Evolutionary conservation across 768 basidiomycete genomes (phyloP), one percentile per base, ranked within the genome.

Genomic region (Lactarius sp.): DNA sequence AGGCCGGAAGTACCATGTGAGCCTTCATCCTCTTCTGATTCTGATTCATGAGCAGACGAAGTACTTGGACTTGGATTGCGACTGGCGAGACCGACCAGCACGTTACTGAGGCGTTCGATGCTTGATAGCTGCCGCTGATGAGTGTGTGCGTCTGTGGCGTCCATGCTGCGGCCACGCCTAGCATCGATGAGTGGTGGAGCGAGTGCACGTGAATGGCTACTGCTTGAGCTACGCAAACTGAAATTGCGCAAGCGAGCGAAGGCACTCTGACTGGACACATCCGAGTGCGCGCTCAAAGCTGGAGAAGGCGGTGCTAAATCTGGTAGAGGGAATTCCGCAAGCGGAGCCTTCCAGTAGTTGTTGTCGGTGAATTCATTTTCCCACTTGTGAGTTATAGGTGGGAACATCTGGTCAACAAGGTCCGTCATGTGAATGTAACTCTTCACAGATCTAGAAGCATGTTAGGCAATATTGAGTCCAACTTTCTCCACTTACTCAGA

Each of bases 361-460:
- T 97, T 94, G 74, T 98, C 96, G 1, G 95, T 97, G 73, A 83
- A 99, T 72, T 95, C 94, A 1, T 91, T 85, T 13, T 87, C 82
- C 83, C 87, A 88, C 72, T 92, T 92, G 56, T 88, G 85, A 72
- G 94, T 83, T 60, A 98, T 94, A 0, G 96, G 93, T 39, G 97
- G 97, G 79, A 99, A 99, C 87, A 97, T 95, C 75, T 97, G 95
- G 76, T 99, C 95, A 16, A 99, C 97, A n/a, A 99, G 83, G 74
- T 98, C 95, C 8, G 95, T 96, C 93, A 98, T 95, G 72, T 95
- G 92, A 64, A 98, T 98, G 74, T 98, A 98, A 59, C 94, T 94
- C 20, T 37, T 58, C 10, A 67, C 37, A 46, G 59, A 68, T 34
- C 67, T 68, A 42, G 6, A 14, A 1, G 6, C 34, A 27, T 33